Evolutionary conservation across 1,284 basidiomycete species (phyloP).

Genomic region (Irpex sp.): DNA sequence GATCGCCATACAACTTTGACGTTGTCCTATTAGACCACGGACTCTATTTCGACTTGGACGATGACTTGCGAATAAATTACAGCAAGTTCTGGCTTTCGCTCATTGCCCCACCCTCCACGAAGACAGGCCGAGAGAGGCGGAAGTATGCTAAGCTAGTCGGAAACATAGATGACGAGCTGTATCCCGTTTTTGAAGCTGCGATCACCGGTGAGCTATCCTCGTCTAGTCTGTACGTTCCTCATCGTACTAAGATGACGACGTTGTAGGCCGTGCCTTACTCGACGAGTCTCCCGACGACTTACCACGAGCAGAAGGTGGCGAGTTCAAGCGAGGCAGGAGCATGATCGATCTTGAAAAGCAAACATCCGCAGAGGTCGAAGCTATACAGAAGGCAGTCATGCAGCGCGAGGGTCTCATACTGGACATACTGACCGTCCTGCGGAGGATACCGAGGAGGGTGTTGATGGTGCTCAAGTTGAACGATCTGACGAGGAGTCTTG

Average conservation of each 20-base stretch:
- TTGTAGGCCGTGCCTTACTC: constrained; percentile 53
- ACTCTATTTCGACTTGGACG: constrained; percentile 86
- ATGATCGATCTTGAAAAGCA: constrained; percentile 73
- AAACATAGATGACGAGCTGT: constrained; percentile 86
- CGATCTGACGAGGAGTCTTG: constrained; percentile 75
- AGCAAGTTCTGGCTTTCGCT: constrained; percentile 85
- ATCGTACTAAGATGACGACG: background rate
- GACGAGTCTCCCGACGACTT: constrained; percentile 52
- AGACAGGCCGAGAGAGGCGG: constrained; percentile 62
- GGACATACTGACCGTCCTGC: constrained; percentile 81
- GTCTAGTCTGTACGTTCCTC: too few species aligned
- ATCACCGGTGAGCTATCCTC: constrained; percentile 49
- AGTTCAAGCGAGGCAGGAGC: constrained; percentile 60
- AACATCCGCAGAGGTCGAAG: constrained; percentile 69
- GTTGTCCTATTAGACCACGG: constrained; percentile 92
- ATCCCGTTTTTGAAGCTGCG: constrained; percentile 86
- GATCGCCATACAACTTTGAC: constrained; percentile 91
- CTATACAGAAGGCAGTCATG: constrained; percentile 77
- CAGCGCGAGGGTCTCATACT: constrained; percentile 77
- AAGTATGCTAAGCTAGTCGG: constrained; percentile 88
- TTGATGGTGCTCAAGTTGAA: constrained; percentile 87
- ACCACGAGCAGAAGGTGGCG: constrained; percentile 23
- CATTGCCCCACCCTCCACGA: constrained; percentile 66
- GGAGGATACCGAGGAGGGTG: constrained; percentile 80
- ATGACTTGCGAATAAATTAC: constrained; percentile 75